A percentile compares a stretch with the other conserved stretches of the same genome.
Conservation (phyloP, 139 green algal species). For the Chlamydomonas applanata region DNA sequence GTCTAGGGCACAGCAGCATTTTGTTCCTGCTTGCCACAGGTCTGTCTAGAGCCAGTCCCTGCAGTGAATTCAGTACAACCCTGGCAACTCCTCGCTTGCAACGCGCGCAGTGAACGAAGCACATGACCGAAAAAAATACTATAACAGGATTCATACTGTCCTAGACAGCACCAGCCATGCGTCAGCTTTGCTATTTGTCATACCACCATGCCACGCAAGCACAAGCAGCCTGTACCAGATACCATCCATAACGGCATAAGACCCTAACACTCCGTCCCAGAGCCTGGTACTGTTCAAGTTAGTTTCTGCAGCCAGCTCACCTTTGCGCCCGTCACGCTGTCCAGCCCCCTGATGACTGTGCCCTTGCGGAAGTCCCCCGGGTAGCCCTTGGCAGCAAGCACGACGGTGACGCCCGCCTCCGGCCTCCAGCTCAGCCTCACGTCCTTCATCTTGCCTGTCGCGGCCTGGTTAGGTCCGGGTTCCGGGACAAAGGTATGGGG, state of each 20-base stretch:
- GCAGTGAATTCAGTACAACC: too few relatives aligned
- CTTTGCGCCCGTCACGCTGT: constrained; percentile 67
- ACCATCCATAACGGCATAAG: background rate
- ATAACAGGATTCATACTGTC: too few relatives aligned
- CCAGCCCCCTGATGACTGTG: constrained; percentile 69
- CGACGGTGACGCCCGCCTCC: constrained; percentile 79
- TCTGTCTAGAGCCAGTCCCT: too few relatives aligned
- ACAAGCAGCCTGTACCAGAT: background rate
- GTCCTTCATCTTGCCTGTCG: constrained; percentile 27
- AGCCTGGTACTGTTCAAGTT: background rate
- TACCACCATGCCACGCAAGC: too few relatives aligned
- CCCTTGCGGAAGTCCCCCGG: constrained; percentile 89
- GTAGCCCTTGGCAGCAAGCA: constrained; percentile 94
- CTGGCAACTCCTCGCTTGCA: too few relatives aligned
- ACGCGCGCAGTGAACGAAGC: too few relatives aligned
- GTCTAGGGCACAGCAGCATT: too few relatives aligned
- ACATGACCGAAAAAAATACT: too few relatives aligned
- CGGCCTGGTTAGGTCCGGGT: background rate
- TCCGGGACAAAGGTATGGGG: too few relatives aligned
- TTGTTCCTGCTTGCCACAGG: too few relatives aligned
- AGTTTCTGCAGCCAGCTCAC: constrained; percentile 16
- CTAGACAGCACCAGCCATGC: too few relatives aligned
- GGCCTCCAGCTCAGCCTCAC: constrained; percentile 62
- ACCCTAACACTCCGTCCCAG: background rate
- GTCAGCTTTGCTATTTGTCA: background rate